Evolutionary conservation across 805 yeast genomes (phyloP).

Genomic region (Candida maesae): DNA sequence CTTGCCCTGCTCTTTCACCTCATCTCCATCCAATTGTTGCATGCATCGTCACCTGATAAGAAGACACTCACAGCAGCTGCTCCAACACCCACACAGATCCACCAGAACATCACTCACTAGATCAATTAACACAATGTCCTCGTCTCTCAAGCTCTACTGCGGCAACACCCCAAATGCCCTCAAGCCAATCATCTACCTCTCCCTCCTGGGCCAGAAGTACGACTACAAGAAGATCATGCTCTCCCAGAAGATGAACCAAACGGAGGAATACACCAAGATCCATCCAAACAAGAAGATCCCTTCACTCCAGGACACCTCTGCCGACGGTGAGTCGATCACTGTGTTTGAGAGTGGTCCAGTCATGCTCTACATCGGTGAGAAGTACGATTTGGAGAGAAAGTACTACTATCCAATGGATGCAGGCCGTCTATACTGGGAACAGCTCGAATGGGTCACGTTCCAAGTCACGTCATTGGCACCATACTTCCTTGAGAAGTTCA

Average conservation of each 20-base stretch:
- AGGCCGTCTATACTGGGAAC: slow-evolving; percentile 40
- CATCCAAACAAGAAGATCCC: slow-evolving; percentile 67
- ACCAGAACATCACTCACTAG: too few relatives aligned
- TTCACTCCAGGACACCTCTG: slow-evolving; percentile 30
- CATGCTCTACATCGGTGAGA: slow-evolving; percentile 51
- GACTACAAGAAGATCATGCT: slow-evolving; percentile 39
- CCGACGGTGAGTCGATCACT: slow-evolving; percentile 37
- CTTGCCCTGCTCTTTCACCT: too few relatives aligned
- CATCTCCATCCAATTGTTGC: too few relatives aligned
- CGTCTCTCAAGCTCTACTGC: neutral
- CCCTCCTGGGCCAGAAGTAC: slow-evolving; percentile 31
- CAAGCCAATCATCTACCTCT: slow-evolving; percentile 34
- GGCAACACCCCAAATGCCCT: slow-evolving; percentile 37
- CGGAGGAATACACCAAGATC: slow-evolving; percentile 50
- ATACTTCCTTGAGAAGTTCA: slow-evolving; percentile 44
- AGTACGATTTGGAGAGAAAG: slow-evolving; percentile 49
- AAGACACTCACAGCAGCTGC: too few relatives aligned
- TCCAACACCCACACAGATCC: too few relatives aligned
- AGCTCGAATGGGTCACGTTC: slow-evolving; percentile 48
- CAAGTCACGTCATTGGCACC: slow-evolving; percentile 57
- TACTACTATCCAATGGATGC: slow-evolving; percentile 33
- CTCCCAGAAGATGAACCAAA: slow-evolving; percentile 42
- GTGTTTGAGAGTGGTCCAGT: slow-evolving; percentile 59
- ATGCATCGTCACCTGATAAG: too few relatives aligned
- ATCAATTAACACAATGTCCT: too few relatives aligned